A percentile compares a stretch with the other conserved stretches of the same genome.
phyloP scores from a whole-genome alignment of 176 grass and related monocot genomes.

The Bolboschoenus planiculmis region DNA sequence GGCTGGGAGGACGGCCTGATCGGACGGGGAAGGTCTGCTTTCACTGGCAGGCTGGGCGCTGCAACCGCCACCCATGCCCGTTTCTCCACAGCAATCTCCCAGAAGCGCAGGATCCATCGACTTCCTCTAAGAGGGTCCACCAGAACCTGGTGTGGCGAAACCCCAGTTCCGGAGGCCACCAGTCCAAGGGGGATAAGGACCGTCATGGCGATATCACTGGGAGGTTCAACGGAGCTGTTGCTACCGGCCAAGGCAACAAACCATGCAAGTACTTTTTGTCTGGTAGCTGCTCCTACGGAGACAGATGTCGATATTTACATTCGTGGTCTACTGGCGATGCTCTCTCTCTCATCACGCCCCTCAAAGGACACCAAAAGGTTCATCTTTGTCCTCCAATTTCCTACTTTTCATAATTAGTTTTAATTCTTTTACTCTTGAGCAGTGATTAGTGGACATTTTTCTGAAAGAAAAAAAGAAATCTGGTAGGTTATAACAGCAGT shows the following conservation, averaged over 20 bases:
- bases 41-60: slow-evolving; percentile 77
- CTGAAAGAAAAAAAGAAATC: not conserved
- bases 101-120: not conserved
- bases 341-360: slow-evolving; percentile 58
- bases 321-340: slow-evolving; percentile 59
- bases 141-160: slow-evolving; percentile 60
- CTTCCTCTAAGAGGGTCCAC: slow-evolving; percentile 22
- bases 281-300: slow-evolving; percentile 63
- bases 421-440: not conserved
- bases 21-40: slow-evolving; percentile 54
- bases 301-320: slow-evolving; percentile 62
- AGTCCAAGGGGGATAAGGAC: slow-evolving; percentile 67
- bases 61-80: slow-evolving; percentile 83
- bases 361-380: slow-evolving; percentile 83
- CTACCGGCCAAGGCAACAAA: slow-evolving; percentile 23
- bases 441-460: not conserved
- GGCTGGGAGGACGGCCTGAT: not conserved
- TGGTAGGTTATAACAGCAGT: slow-evolving; percentile 69
- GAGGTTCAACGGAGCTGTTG: not conserved
- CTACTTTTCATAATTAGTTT: too few relatives aligned
- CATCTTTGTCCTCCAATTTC: not conserved
- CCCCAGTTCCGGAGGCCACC: slow-evolving; percentile 30
- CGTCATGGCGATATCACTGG: slow-evolving; percentile 4
- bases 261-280: slow-evolving; percentile 59
- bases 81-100: slow-evolving; percentile 83